Evolutionary conservation across 2,329 filamentous ascomycete genomes (phyloP), one percentile per base, ranked within the genome.

Genomic region (Aspergillus ruber): DNA sequence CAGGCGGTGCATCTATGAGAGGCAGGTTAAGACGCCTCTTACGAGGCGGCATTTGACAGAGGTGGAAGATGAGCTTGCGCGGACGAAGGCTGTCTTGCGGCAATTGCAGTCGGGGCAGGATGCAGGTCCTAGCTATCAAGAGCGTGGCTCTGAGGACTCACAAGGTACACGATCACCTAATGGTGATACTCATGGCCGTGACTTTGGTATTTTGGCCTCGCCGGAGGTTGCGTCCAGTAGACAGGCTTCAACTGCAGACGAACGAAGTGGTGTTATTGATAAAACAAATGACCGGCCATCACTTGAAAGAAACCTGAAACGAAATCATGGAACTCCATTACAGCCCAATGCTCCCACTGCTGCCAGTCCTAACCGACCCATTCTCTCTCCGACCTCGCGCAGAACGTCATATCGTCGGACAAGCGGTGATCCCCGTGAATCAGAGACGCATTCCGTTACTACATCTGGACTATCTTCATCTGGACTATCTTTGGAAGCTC

Each of bases 1-100:
- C 38, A 61, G 74, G 12, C 69, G 73, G 50, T 77, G 74, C 50
- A 59, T 75, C 6, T 77, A 77, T 47, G 74, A 77, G 53, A 74
- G 71, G 51, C 69, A 74, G 44, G 65, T 66, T n/a, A 65, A 69
- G 40, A 77, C 74, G 10, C 74, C 74, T 4, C 59, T 77, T 50
- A 77, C 74, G 4, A 64, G 74, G 39, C 75, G 69, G 64, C 69
- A 67, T 51, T 59, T 76, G 15, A 74, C 71, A 0, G 68, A 74
- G 43, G 69, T 75, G 4, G 73, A 75, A 50, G 66, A 64, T 25
- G 64, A 69, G 15, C 56, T 75, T 17, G 66, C 56, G 12, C 57
- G 57, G 21, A 56, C 59, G 3, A 62, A 62, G 44, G 49, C 42
- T 15, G 32, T 50, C 7, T 43, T 57, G 10, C 43, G 43, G 39